Conservation (phyloP, 2,329 filamentous ascomycete genomes). For the Fusarium dimerum region DNA sequence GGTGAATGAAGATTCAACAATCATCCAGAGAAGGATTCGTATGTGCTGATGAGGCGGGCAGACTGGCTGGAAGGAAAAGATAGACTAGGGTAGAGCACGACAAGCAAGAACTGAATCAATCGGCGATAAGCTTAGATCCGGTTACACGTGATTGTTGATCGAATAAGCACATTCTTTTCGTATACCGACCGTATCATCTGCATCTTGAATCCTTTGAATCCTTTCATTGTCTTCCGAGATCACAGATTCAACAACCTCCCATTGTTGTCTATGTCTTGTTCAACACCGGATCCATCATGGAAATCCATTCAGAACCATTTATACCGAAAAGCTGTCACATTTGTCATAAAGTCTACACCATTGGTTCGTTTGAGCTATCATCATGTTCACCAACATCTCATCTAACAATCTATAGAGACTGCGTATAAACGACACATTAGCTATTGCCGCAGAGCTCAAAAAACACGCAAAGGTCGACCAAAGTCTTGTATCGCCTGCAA, state of each 20-base stretch:
- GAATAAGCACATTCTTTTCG: too few species aligned
- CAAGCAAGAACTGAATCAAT: too few species aligned
- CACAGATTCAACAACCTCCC: too few species aligned
- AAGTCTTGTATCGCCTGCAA: conserved; percentile 25
- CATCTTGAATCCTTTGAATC: too few species aligned
- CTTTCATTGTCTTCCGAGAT: background rate
- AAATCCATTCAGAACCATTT: background rate
- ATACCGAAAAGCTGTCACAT: conserved; percentile 17
- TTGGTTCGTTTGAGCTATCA: conserved; percentile 7
- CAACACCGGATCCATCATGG: background rate
- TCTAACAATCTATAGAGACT: conserved; percentile 9
- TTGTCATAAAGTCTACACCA: conserved; percentile 22
- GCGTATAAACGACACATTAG: conserved; percentile 27
- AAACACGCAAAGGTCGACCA: conserved; percentile 23
- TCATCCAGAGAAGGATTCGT: background rate
- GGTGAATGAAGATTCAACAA: conserved; percentile 5
- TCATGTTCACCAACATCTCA: too few species aligned
- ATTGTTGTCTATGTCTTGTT: too few species aligned
- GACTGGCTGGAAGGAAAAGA: too few species aligned
- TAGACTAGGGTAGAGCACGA: too few species aligned
- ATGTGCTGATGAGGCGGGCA: background rate
- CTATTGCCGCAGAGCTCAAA: conserved; percentile 28
- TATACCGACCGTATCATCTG: too few species aligned
- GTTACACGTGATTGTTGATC: too few species aligned
- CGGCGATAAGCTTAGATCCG: too few species aligned